Evolutionary conservation across 768 basidiomycete genomes (phyloP), one percentile per base, ranked within the genome.

Genomic region (Botryobasidium botryosum): DNA sequence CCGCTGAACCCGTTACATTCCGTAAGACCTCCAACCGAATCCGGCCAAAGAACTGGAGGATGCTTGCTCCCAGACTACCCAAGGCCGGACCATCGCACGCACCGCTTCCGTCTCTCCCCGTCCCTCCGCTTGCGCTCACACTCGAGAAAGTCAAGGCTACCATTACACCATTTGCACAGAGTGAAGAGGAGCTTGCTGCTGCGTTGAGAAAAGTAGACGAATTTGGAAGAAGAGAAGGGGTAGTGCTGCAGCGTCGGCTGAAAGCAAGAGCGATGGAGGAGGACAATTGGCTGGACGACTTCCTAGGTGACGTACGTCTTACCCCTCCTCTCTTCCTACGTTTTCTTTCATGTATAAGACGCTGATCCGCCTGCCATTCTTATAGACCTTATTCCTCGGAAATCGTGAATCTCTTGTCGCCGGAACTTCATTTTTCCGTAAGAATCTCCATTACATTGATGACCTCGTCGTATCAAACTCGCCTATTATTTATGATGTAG

Each of bases 351-450:
- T 74, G 3, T 96, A 90, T 58, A 66, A 90, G 43, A 88, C 90
- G 52, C 78, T 85, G 42, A 83, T 84, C n/a, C n/a, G n/a, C n/a
- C n/a, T n/a, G n/a, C n/a, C n/a, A n/a, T n/a, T n/a, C n/a, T n/a
- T n/a, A n/a, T n/a, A n/a, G n/a, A n/a, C n/a, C n/a, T n/a, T n/a
- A n/a, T n/a, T n/a, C n/a, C n/a, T n/a, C n/a, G n/a, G n/a, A n/a
- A n/a, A n/a, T n/a, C n/a, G n/a, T n/a, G n/a, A n/a, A n/a, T n/a
- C n/a, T 52, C 43, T 75, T 53, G 2, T 20, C 15, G 55, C 20
- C 7, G 42, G 40, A 40, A 77, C n/a, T 88, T 91, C 33, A 86
- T 90, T 52, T 86, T 91, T 8, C 88, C 84, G n/a, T 92, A 94
- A 61, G 92, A 85, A 53, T 94, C 88, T 79, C 58, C 43, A 70